phyloP scores from a whole-genome alignment of 1,284 basidiomycete genomes.

The Puccinia coronata region DNA sequence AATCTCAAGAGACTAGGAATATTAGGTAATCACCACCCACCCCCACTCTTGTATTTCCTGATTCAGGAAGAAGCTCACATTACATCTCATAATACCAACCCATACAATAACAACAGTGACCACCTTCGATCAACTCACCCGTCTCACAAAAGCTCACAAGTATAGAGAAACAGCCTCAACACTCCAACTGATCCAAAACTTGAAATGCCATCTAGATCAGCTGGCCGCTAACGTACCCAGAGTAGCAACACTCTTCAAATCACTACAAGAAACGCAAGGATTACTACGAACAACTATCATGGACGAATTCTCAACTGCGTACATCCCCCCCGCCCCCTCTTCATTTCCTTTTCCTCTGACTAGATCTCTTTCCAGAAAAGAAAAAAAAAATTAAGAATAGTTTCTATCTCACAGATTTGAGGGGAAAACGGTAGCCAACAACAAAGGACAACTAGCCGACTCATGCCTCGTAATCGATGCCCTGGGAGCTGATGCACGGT shows the following conservation, averaged over 20 bases:
- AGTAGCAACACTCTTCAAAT: slow-evolving; percentile 74
- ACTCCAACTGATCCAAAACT: slow-evolving; percentile 77
- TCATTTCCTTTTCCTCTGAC: not conserved
- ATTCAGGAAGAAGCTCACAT: not conserved
- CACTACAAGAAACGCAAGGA: slow-evolving; percentile 75
- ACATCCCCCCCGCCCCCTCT: slow-evolving; percentile 58
- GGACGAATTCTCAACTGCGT: slow-evolving; percentile 86
- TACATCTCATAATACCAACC: not conserved
- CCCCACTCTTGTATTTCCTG: not conserved
- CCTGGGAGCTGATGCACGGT: slow-evolving; percentile 76
- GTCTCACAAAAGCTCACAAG: slow-evolving; percentile 69
- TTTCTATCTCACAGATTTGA: slow-evolving; percentile 41
- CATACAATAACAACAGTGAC: slow-evolving; percentile 67
- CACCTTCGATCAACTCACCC: slow-evolving; percentile 76
- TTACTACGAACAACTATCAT: slow-evolving; percentile 75
- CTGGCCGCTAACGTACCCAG: slow-evolving; percentile 72
- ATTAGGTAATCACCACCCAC: slow-evolving; percentile 68
- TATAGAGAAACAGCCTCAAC: slow-evolving; percentile 73
- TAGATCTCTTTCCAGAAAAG: not conserved
- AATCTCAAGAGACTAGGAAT: slow-evolving; percentile 87
- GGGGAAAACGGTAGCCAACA: slow-evolving; percentile 38
- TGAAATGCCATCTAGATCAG: slow-evolving; percentile 72
- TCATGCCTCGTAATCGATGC: slow-evolving; percentile 83
- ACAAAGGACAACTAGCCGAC: slow-evolving; percentile 62
- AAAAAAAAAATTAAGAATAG: slow-evolving; percentile 11